Conservation (phyloP, 169 alveolate genomes). For the Plasmodium sp. region DNA sequence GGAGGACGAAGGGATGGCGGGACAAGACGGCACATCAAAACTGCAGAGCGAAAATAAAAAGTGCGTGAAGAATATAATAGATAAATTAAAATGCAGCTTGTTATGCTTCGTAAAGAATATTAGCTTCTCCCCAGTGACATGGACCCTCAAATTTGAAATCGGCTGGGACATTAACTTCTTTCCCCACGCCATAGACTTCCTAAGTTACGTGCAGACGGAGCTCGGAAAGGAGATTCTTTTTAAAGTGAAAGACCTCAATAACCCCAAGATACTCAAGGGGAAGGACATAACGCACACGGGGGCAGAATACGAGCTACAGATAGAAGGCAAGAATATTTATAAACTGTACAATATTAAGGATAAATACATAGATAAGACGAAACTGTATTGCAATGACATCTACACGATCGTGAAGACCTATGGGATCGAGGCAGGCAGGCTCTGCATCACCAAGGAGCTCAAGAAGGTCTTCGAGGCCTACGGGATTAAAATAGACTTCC, state of each 20-base stretch:
- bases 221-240: conserved; percentile 76
- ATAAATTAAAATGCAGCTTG: conserved; percentile 69
- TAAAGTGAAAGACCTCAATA: conserved; percentile 77
- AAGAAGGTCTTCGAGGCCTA: conserved; percentile 95
- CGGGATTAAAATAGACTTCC: conserved; percentile 96
- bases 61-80: conserved; percentile 75
- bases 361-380: conserved; percentile 90
- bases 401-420: conserved; percentile 92
- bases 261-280: conserved; percentile 79
- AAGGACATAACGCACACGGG: conserved; percentile 75
- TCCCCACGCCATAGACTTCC: conserved; percentile 80
- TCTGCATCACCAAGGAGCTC: conserved; percentile 95
- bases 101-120: conserved; percentile 66
- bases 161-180: conserved; percentile 77
- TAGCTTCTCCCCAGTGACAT: conserved; percentile 69
- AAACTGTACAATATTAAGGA: conserved; percentile 80
- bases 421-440: conserved; percentile 99
- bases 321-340: conserved; percentile 90
- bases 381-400: conserved; percentile 94
- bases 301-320: conserved; percentile 81
- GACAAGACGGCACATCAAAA: conserved; percentile 54
- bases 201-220: conserved; percentile 78
- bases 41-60: conserved; percentile 51
- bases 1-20: conserved; percentile 13
- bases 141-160: conserved; percentile 74